Evolutionary conservation across 805 yeast species (phyloP), one percentile per base, ranked within the genome.

Genomic region (Tetrapisispora taiwanensis): DNA sequence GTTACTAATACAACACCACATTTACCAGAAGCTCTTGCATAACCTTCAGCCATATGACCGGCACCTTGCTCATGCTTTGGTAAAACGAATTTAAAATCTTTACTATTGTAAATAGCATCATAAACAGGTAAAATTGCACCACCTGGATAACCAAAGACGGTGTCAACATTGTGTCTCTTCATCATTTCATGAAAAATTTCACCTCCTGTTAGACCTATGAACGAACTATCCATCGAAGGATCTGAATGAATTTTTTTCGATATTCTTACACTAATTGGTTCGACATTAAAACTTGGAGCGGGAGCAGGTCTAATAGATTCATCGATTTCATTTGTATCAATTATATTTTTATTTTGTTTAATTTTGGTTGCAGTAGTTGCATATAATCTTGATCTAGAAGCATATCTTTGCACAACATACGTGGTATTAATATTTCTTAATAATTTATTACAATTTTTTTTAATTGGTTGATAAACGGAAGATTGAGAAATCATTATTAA

Each of bases 1-100:
- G 98, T 92, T 42, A 92, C 98, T 57, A 92, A 72, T 41, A 92
- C 97, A 52, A 92, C 95, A 70, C 98, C 98, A 13, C 97, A 94
- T 67, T 86, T 92, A 47, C 97, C 98, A 39, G 73, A 67, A 34
- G 95, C 98, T 54, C 95, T 76, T 45, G 98, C 97, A 55, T 92
- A 92, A 48, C 98, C 98, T 70, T 92, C 97, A 45, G 98, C 98
- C 97, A 92, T 92, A 68, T 92, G 98, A 43, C 98, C 98, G 15
- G 97, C 98, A 64, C 98, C 98, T 69, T 92, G 98, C 68, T 92
- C 98, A 66, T 92, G 97, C 58, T 94, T 78, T 40, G 98, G 98
- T 51, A 92, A 71, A 45, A 92, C 85, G 62, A 92, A 92, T 54
- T 81, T 78, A 74, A 92, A 90, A 59, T 84, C 78, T 46, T 81